phyloP scores from a whole-genome alignment of 495 filamentous ascomycete species.

The Trichoderma parareesei region DNA sequence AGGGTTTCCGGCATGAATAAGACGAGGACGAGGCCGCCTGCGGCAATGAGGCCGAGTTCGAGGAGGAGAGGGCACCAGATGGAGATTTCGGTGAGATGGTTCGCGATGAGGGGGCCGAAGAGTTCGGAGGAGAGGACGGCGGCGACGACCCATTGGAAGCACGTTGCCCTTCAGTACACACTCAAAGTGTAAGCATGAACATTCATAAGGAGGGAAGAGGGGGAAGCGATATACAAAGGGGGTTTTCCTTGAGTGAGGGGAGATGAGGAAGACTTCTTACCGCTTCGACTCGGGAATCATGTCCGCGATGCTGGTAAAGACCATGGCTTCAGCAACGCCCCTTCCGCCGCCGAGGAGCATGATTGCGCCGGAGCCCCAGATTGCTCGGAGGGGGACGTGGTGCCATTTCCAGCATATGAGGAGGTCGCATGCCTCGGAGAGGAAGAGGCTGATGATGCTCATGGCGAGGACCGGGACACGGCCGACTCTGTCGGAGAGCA shows the following conservation, averaged over 20 bases:
- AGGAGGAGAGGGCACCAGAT: not conserved
- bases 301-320: slow-evolving; percentile 1
- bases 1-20: not conserved
- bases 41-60: not conserved
- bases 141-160: slow-evolving; percentile 8
- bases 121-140: not conserved
- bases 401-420: not conserved
- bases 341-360: not conserved
- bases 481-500: not conserved
- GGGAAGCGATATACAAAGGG: not conserved
- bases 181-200: too few relatives aligned
- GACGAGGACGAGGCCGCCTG: not conserved
- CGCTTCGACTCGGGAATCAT: not conserved
- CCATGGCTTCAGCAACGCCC: not conserved
- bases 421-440: not conserved
- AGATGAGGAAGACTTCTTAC: not conserved
- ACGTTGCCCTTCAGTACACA: not conserved
- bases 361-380: slow-evolving; percentile 3
- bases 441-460: not conserved
- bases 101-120: not conserved
- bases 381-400: not conserved
- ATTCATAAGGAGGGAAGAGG: too few relatives aligned
- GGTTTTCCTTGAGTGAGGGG: not conserved
- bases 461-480: not conserved
- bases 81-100: not conserved